Conservation (phyloP, 257 asterid species). For the Nyctanthes arbortristis region DNA sequence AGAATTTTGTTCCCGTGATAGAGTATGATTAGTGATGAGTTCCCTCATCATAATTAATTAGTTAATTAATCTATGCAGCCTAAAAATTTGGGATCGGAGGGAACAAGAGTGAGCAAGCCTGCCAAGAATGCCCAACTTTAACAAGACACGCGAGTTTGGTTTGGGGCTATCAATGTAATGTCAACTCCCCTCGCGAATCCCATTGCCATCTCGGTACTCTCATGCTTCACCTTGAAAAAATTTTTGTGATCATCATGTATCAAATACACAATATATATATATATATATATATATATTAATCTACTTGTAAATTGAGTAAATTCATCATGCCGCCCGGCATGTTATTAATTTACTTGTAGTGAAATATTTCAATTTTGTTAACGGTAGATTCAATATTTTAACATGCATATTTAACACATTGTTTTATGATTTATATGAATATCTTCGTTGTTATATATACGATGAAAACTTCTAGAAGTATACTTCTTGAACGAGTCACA, state of each 20-base stretch:
- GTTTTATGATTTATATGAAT: too few species aligned
- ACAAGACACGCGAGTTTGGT: constrained; percentile 40
- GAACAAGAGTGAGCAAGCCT: constrained; percentile 45
- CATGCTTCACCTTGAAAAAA: constrained; percentile 42
- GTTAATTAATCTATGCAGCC: neutral
- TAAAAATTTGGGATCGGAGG: constrained; percentile 24
- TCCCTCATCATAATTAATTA: neutral
- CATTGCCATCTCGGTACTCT: constrained; percentile 42
- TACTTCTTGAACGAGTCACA: too few species aligned
- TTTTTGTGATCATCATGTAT: constrained; percentile 47
- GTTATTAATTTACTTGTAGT: too few species aligned
- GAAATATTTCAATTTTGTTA: too few species aligned
- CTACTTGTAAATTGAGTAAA: too few species aligned
- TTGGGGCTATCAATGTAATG: constrained; percentile 26
- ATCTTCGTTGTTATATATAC: too few species aligned
- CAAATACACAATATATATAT: constrained; percentile 24
- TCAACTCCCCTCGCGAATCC: constrained; percentile 41
- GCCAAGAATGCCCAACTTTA: constrained; percentile 54
- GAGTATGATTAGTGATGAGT: too few species aligned
- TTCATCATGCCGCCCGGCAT: too few species aligned
- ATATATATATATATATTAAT: neutral
- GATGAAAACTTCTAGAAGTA: too few species aligned
- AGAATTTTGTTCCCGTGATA: too few species aligned
- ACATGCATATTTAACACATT: too few species aligned
- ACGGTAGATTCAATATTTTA: neutral